A percentile compares a stretch with the other conserved stretches of the same genome.
Conservation (phyloP, 2,329 filamentous ascomycete genomes). For the Talaromyces sp. region DNA sequence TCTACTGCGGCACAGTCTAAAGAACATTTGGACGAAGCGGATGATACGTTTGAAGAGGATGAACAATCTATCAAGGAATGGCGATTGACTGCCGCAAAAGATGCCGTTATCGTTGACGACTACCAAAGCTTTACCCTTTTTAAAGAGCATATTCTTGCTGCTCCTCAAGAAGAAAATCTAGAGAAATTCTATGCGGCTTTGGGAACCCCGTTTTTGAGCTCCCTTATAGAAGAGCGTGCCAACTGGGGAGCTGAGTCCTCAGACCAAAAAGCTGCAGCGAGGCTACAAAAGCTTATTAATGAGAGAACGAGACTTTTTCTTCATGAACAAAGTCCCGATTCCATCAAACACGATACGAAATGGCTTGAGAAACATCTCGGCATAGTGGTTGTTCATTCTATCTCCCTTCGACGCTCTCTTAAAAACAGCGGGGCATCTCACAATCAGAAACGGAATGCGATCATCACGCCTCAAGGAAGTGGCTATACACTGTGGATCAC, state of each 20-base stretch:
- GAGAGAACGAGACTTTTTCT: constrained; percentile 88
- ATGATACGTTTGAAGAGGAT: constrained; percentile 55
- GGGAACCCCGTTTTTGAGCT: constrained; percentile 71
- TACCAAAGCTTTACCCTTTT: constrained; percentile 86
- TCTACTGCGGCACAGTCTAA: constrained; percentile 16
- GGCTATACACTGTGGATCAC: constrained; percentile 73
- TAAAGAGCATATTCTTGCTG: constrained; percentile 75
- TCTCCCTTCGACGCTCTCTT: constrained; percentile 73
- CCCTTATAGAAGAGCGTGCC: constrained; percentile 72
- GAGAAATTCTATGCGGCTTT: constrained; percentile 81
- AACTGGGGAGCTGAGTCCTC: constrained; percentile 62
- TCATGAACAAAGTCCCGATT: constrained; percentile 72
- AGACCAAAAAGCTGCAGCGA: constrained; percentile 65
- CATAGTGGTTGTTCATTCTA: constrained; percentile 72
- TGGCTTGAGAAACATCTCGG: constrained; percentile 85
- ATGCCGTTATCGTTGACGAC: constrained; percentile 79
- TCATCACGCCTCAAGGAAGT: constrained; percentile 53
- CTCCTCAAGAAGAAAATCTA: constrained; percentile 81
- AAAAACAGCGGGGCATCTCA: constrained; percentile 65
- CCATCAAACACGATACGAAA: constrained; percentile 78
- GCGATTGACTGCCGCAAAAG: constrained; percentile 65
- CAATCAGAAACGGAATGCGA: constrained; percentile 71
- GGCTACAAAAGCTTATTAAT: constrained; percentile 73
- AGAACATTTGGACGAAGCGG: constrained; percentile 21
- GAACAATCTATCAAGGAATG: constrained; percentile 68